These are phyloP conservation scores for Zymoseptoria brevis DNA, from an alignment of 2,329 filamentous ascomycete species.

Conservation along the genomic window DNA sequence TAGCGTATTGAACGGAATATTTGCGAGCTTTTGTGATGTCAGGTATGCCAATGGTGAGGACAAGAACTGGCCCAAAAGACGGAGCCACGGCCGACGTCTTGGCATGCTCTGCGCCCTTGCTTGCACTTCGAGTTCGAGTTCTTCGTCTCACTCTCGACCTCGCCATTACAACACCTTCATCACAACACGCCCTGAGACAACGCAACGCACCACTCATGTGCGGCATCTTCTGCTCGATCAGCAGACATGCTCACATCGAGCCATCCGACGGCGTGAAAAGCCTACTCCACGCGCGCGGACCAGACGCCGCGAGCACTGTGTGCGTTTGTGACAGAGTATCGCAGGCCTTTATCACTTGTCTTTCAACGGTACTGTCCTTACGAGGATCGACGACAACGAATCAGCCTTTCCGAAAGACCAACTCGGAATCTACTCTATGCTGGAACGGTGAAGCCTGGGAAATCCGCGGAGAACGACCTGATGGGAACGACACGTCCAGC, in stretches of 20 bases:
- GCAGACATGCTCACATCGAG: constrained; percentile 14
- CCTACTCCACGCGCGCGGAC: constrained; percentile 25
- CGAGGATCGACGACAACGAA: constrained; percentile 61
- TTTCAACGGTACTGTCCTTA: constrained; percentile 85
- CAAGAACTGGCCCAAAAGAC: no score
- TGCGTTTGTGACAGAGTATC: constrained; percentile 2
- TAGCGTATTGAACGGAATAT: no score
- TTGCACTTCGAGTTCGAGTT: background rate
- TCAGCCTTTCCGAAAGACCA: constrained; percentile 62
- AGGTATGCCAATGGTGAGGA: no score
- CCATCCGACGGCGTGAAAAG: constrained; percentile 15
- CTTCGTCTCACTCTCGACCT: background rate
- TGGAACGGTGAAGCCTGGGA: constrained; percentile 98
- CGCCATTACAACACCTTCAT: background rate
- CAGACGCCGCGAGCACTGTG: constrained; percentile 20
- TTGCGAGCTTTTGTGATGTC: no score
- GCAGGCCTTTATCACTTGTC: constrained; percentile 47
- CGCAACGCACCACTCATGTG: constrained; percentile 21
- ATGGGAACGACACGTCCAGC: constrained; percentile 68
- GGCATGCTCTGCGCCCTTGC: background rate
- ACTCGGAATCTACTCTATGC: constrained; percentile 62
- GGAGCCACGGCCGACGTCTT: background rate
- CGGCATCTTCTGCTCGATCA: constrained; percentile 30
- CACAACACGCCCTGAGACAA: background rate
- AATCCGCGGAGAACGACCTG: constrained; percentile 50